Base-by-base conservation (phyloP, 345 rosid species). In the Rhizophora mangle region DNA sequence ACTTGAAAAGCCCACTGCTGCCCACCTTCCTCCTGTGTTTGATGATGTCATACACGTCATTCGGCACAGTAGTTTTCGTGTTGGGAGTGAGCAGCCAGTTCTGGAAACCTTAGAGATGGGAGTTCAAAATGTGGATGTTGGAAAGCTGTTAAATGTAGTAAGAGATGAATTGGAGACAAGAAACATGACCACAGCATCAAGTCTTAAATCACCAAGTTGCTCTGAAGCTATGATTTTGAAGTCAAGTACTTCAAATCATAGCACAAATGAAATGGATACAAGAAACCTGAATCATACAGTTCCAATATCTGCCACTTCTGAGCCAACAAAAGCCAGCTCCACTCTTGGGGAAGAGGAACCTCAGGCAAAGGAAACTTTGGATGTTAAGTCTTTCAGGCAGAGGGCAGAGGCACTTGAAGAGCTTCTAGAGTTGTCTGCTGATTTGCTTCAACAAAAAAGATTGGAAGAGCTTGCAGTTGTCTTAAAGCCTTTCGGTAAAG, bases 371-470 rank as follows among this genome's bases (percentile, higher is more conserved):
- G 96, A 92, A 78, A 84, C 64, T 13, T 65, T 92, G 80, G 97
- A 92, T 76, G 80, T 92, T 5, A 95, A 87, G 73, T 92, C 97
- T 6, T 95, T 83, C 76, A 84, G 96, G 83, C 97, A 95, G 80
- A 88, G 96, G 81, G 99, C 99, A 20, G 99, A 95, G 5, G 99
- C 97, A 59, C 96, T 95, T 37, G 99, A 95, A 83, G 99, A 97
- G 67, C 93, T 95, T 22, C 63, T 95, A 13, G 99, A 92, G 72
- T 72, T 95, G 67, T 95, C 97, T 10, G 99, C 99, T 0, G 99
- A 95, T 68, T 78, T 95, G 82, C 88, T 95, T 64, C 85, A 92
- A 76, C 88, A 90, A 24, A 90, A 85, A 46, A 84, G 96, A 68
- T 80, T 95, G 70, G 96, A 95, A 79, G 99, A 95, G 84, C 92